Evolutionary conservation across 352 stramenopile genomes (phyloP).

Genomic region (Bremia lactucae): DNA sequence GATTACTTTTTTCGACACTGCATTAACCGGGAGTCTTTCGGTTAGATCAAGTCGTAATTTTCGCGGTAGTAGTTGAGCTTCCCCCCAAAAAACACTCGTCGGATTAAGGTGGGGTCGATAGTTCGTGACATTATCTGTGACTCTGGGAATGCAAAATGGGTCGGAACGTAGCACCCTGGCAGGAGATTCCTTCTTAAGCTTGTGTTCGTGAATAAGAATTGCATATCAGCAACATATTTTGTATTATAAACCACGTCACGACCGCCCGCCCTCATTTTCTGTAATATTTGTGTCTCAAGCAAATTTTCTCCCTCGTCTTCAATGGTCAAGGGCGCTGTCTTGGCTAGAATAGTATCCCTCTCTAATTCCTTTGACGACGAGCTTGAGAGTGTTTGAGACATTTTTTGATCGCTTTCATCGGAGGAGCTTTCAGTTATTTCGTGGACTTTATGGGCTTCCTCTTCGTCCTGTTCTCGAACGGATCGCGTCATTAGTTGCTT

Average conservation of each 20-base stretch:
- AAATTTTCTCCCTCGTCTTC: constrained; percentile 8
- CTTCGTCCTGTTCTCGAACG: not conserved
- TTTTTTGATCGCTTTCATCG: constrained; percentile 21
- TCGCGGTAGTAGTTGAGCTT: constrained; percentile 57
- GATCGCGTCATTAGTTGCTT: no score
- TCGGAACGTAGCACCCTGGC: constrained; percentile 40
- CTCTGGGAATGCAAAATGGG: constrained; percentile 61
- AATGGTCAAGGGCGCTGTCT: not conserved
- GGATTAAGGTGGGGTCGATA: constrained; percentile 65
- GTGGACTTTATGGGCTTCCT: constrained; percentile 11
- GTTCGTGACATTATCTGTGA: constrained; percentile 60
- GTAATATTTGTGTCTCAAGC: constrained; percentile 9
- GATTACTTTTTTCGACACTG: constrained; percentile 1
- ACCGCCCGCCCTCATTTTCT: constrained; percentile 14
- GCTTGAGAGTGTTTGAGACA: not conserved
- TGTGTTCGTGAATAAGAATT: constrained; percentile 59
- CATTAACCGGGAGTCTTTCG: constrained; percentile 18
- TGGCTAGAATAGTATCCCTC: not conserved
- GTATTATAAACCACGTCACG: constrained; percentile 19
- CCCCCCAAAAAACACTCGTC: constrained; percentile 51
- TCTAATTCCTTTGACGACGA: not conserved
- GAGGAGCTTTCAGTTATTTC: constrained; percentile 33
- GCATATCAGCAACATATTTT: constrained; percentile 37
- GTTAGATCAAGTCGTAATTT: constrained; percentile 51
- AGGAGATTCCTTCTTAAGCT: constrained; percentile 40